Percentiles rank a stretch among this genome's conserved stretches.
Conservation (phyloP, 768 basidiomycete species). For the Rhizopogon roseolus region DNA sequence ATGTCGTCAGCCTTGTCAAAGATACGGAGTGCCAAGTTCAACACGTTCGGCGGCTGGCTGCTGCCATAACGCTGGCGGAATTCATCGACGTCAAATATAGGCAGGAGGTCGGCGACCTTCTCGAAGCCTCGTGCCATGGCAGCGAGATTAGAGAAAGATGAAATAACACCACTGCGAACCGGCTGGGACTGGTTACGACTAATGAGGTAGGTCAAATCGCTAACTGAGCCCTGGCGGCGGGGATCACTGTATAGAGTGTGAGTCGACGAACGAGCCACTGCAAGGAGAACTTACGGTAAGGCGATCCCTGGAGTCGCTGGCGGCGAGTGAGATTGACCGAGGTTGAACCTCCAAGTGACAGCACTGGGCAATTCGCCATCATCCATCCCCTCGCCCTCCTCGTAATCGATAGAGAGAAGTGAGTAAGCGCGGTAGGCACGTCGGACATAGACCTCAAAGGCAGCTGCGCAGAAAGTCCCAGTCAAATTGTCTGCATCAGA, state of each 20-base stretch:
- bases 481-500: background rate
- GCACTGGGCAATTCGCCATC: conserved; percentile 78
- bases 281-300: conserved; percentile 18
- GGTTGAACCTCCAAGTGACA: conserved; percentile 93
- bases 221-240: conserved; percentile 87
- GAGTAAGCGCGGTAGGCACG: conserved; percentile 95
- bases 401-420: conserved; percentile 88
- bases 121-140: conserved; percentile 70
- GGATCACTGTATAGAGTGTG: conserved; percentile 38
- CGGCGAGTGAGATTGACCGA: conserved; percentile 83
- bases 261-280: conserved; percentile 1
- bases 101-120: conserved; percentile 68
- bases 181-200: conserved; percentile 84
- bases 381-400: conserved; percentile 83
- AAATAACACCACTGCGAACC: conserved; percentile 84
- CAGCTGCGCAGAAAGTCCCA: conserved; percentile 44
- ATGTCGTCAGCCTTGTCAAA: conserved; percentile 79
- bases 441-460: conserved; percentile 93
- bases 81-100: conserved; percentile 66
- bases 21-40: conserved; percentile 90
- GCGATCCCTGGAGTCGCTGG: conserved; percentile 75
- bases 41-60: conserved; percentile 82
- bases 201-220: conserved; percentile 93
- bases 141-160: conserved; percentile 77
- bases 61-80: conserved; percentile 72